phyloP scores from a whole-genome alignment of 345 rosid species.

The Heritiera fomes region DNA sequence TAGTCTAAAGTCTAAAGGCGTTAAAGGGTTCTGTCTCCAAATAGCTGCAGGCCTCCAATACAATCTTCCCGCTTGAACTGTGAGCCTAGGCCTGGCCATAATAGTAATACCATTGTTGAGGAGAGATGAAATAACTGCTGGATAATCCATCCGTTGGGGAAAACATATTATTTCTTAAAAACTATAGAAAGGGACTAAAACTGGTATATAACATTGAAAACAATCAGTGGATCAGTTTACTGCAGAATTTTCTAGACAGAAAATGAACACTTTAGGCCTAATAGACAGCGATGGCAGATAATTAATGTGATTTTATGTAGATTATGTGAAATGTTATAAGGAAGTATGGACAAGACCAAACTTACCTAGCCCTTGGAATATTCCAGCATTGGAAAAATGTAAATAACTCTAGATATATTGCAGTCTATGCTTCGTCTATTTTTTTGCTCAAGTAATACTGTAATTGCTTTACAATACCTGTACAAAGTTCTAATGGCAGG shows the following conservation, averaged over 20 bases:
- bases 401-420: background rate
- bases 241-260: background rate
- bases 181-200: background rate
- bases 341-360: conserved; percentile 1
- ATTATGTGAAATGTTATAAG: no score
- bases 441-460: background rate
- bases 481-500: background rate
- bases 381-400: background rate
- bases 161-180: background rate
- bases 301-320: background rate
- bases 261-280: conserved; percentile 6
- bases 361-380: conserved; percentile 4
- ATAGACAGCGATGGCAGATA: background rate
- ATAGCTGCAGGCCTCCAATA: background rate
- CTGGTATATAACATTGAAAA: background rate
- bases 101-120: background rate
- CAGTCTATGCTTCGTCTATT: background rate
- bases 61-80: background rate
- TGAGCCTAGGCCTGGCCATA: background rate
- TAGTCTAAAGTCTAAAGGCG: background rate
- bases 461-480: background rate
- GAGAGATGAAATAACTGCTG: background rate
- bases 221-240: background rate
- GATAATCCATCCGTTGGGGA: background rate
- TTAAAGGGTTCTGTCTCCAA: background rate